Base-by-base conservation (phyloP, 108 stramenopile genomes). In the Cyclotella choctawhatcheeana region DNA sequence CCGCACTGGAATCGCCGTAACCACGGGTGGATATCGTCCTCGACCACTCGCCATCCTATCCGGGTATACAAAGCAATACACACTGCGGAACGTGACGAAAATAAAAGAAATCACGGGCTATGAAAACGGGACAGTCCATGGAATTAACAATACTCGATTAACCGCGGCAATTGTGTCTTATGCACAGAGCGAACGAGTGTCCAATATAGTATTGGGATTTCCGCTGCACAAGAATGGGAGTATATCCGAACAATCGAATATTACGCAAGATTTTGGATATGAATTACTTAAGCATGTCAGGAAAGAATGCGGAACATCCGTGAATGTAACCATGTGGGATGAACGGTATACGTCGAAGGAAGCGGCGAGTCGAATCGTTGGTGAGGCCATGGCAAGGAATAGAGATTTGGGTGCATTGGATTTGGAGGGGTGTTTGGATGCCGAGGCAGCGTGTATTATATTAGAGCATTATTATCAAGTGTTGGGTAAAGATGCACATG, bases 311-410 rank as follows among this genome's bases (percentile, higher is more conserved):
- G 79, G 74, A 45, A 50, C 37, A 1, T 22, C 21, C 5, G 65
- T 86, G 27, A 68, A 85, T 24, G 77, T 94, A 16, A 77, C 68
- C 12, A 31, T 94, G 45, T 94, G 82, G 79, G 93, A 94, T 81
- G 93, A 94, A 65, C 84, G 93, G 30, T 94, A 94, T 48, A 94
- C 89, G 10, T 79, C 80, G 32, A 91, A 90, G 61, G 89, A 88
- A 74, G 93, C 93, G 10, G 86, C 85, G 13, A 81, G 89, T 33
- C 58, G 86, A 16, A 79, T 85, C 5, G 74, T 55, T 16, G 63
- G 69, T 16, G 75, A 85, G 53, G 52, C 60, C 48, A 82, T 84
- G 26, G 61, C 65, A 21, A 53, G 74, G 22, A 71, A 74, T 56
- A 43, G 55, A n/a, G 63, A 58, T 18, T 62, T 73, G 26, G 40